These are phyloP conservation scores for Acacia pycnantha DNA, from an alignment of 331 rosid species.

Conservation along the genomic window DNA sequence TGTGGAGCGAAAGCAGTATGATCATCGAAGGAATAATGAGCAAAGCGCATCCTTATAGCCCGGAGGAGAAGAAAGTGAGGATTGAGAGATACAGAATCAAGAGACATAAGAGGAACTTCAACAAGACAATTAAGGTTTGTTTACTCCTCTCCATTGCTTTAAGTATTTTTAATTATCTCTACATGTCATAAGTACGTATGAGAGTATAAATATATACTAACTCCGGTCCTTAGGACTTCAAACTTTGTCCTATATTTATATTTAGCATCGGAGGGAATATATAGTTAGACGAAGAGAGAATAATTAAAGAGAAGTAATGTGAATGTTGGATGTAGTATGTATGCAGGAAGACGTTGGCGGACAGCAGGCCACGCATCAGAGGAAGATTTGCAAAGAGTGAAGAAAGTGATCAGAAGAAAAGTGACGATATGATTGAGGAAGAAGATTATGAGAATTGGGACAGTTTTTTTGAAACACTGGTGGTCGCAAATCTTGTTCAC, in stretches of 20 bases:
- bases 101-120: conserved; percentile 87
- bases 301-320: neutral
- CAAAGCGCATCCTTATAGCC: conserved; percentile 73
- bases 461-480: conserved; percentile 57
- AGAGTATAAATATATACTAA: too few relatives aligned
- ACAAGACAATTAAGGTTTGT: conserved; percentile 81
- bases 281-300: neutral
- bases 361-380: conserved; percentile 86
- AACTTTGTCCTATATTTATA: too few relatives aligned
- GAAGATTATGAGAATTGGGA: conserved; percentile 49
- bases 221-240: too few relatives aligned
- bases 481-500: conserved; percentile 52
- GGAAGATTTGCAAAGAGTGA: conserved; percentile 88
- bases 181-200: neutral
- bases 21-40: conserved; percentile 92
- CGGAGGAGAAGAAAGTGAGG: conserved; percentile 83
- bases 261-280: too few relatives aligned
- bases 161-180: neutral
- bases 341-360: conserved; percentile 94
- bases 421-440: conserved; percentile 37
- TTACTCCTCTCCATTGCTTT: neutral
- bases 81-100: conserved; percentile 83
- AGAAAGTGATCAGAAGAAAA: conserved; percentile 53
- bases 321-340: conserved; percentile 59
- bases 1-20: conserved; percentile 70